Conservation (phyloP, 1,284 basidiomycete genomes). For the Microbotryum violaceum region DNA sequence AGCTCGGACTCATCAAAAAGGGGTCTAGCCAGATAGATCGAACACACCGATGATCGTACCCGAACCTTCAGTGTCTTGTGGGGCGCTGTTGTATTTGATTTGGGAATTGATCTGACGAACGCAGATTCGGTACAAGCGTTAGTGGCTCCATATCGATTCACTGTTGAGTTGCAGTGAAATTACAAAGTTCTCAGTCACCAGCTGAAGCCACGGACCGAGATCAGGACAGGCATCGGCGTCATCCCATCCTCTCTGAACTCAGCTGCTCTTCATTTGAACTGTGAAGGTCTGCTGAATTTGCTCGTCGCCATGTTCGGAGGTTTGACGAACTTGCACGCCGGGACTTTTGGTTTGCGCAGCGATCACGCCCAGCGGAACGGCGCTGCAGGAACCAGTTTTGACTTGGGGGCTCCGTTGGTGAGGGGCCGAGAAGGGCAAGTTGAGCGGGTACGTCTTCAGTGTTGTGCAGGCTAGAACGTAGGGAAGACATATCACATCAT, state of each 20-base stretch:
- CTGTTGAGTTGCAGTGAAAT: constrained; percentile 39
- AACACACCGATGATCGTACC: constrained; percentile 41
- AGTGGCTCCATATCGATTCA: too few species aligned
- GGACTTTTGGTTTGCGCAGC: constrained; percentile 36
- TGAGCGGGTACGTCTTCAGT: not conserved
- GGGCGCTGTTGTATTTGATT: constrained; percentile 58
- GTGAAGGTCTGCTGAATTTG: too few species aligned
- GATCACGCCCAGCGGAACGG: constrained; percentile 49
- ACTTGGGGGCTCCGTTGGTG: constrained; percentile 52
- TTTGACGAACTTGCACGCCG: constrained; percentile 52
- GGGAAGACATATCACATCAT: not conserved
- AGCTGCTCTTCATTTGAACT: constrained; percentile 47
- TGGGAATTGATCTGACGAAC: constrained; percentile 42
- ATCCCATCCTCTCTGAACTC: not conserved
- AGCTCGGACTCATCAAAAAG: not conserved
- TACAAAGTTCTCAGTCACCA: constrained; percentile 53
- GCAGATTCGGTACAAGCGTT: too few species aligned
- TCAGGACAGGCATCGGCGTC: constrained; percentile 12
- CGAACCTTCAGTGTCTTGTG: constrained; percentile 52
- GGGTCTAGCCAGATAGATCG: not conserved
- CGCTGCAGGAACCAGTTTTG: constrained; percentile 56
- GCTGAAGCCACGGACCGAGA: constrained; percentile 38
- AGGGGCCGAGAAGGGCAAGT: constrained; percentile 26
- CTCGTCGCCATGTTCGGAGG: constrained; percentile 51
- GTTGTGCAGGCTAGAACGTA: not conserved